These are phyloP conservation scores for Termitomyces sp. DNA, from an alignment of 768 basidiomycete species.

Conservation along the genomic window DNA sequence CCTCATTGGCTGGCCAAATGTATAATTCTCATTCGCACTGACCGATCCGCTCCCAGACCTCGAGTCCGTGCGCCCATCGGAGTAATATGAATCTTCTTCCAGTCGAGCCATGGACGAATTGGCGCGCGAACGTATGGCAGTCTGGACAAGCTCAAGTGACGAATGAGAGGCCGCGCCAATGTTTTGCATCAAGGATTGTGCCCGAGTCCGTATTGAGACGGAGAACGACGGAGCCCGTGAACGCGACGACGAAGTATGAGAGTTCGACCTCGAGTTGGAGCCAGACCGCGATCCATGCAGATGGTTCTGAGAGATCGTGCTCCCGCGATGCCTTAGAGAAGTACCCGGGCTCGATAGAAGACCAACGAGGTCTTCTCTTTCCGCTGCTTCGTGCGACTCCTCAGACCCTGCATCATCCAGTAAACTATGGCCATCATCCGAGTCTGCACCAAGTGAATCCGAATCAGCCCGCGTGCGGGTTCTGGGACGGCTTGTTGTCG, in stretches of 20 bases:
- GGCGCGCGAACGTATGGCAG: slow-evolving; percentile 47
- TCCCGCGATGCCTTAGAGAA: slow-evolving; percentile 42
- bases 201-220: slow-evolving; percentile 57
- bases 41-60: slow-evolving; percentile 52
- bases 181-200: slow-evolving; percentile 67
- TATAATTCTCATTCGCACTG: slow-evolving; percentile 63
- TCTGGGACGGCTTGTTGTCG: slow-evolving; percentile 24
- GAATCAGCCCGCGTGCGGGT: slow-evolving; percentile 14
- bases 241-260: slow-evolving; percentile 38
- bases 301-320: slow-evolving; percentile 30
- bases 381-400: slow-evolving; percentile 57
- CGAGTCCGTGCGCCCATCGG: slow-evolving; percentile 41
- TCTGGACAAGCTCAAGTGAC: slow-evolving; percentile 56
- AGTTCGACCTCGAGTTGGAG: slow-evolving; percentile 31
- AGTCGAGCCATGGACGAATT: slow-evolving; percentile 70
- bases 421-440: slow-evolving; percentile 27
- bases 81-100: slow-evolving; percentile 50
- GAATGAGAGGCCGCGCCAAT: slow-evolving; percentile 60
- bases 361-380: slow-evolving; percentile 61
- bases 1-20: slow-evolving; percentile 64
- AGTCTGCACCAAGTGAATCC: slow-evolving; percentile 19
- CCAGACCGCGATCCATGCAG: slow-evolving; percentile 34
- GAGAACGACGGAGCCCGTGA: slow-evolving; percentile 42
- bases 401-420: slow-evolving; percentile 45
- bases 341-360: slow-evolving; percentile 52